Evolutionary conservation across 495 filamentous ascomycete species (phyloP), one percentile per base, ranked within the genome.

Genomic region (Glutinoglossum americanum): DNA sequence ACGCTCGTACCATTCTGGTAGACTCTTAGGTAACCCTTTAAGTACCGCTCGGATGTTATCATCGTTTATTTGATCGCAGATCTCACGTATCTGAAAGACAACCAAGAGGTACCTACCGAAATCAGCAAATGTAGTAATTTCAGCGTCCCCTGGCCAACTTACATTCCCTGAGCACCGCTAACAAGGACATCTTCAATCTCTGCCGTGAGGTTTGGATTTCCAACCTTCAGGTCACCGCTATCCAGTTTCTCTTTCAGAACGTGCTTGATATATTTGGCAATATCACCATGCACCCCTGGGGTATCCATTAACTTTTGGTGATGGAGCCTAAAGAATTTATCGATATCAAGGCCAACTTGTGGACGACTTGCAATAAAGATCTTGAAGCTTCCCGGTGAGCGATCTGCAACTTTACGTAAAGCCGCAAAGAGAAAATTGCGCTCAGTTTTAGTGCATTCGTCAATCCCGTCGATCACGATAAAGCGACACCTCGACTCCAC

Each of bases 81-180:
- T 62, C 15, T 61, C 60, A 30, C 59, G 41, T 21, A 67, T 57
- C 51, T 67, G 66, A 23, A 66, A 63, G 17, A 60, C 58, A 19
- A 65, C 62, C 66, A 64, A 68, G 27, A 68, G 55, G 48, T 66
- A 67, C 65, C 65, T 68, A 3, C 4, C 2, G 4, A 3, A 3
- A 11, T 54, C 10, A 32, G 28, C 23, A 4, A 28, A 19, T 45
- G 33, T 25, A 55, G 37, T 41, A 44, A 60, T 9, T 44, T 45
- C 61, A 37, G 32, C 57, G 17, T 60, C 45, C 10, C 60, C 44
- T 19, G n/a, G 3, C 3, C 4, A 45, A 65, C 59, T 57, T 21
- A 62, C 58, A 62, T 62, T 54, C 47, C 60, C 55, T 64, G 57
- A 0, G 57, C 57, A 13, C 30, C 27, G 51, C n/a, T 23, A n/a